Evolutionary conservation across 345 rosid genomes (phyloP).

Genomic region (Hibiscus mutabilis): DNA sequence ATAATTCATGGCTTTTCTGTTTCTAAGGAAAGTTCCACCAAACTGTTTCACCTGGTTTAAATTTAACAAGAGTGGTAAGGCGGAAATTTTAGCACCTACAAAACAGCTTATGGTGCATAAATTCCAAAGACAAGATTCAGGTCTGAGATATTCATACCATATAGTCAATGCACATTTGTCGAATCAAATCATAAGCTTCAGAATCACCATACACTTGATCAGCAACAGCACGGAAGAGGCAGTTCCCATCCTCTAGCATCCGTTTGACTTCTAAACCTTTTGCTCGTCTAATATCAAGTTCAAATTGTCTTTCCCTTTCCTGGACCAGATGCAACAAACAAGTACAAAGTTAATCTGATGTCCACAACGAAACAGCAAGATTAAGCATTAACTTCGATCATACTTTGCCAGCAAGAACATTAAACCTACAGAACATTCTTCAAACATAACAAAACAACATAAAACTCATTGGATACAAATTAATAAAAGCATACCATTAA

Average conservation of each 20-base stretch:
- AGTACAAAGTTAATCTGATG: not conserved
- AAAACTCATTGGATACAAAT: not conserved
- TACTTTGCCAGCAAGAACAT: not conserved
- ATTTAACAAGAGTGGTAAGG: not conserved
- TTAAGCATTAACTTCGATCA: not conserved
- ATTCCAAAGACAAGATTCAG: not conserved
- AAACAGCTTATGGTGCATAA: not conserved
- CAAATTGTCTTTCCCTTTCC: conserved; percentile 96
- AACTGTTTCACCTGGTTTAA: not conserved
- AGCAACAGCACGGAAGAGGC: conserved; percentile 96
- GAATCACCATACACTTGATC: conserved; percentile 99
- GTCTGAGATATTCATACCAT: conserved; percentile 49
- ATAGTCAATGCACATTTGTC: conserved; percentile 96
- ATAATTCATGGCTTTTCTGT: not conserved
- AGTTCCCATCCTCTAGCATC: conserved; percentile 98
- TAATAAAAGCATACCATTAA: not conserved
- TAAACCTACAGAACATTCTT: not conserved
- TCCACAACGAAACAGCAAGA: not conserved
- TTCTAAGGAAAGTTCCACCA: not conserved
- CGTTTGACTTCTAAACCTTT: conserved; percentile 86
- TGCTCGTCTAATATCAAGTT: conserved; percentile 65
- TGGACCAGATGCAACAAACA: conserved; percentile 23
- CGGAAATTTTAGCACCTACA: not conserved
- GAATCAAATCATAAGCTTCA: conserved; percentile 54
- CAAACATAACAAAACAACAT: not conserved